Percentiles rank a stretch among this genome's conserved stretches.
These are phyloP conservation scores for Canavalia gladiata DNA, from an alignment of 306 rosid genomes.

Conservation along the genomic window DNA sequence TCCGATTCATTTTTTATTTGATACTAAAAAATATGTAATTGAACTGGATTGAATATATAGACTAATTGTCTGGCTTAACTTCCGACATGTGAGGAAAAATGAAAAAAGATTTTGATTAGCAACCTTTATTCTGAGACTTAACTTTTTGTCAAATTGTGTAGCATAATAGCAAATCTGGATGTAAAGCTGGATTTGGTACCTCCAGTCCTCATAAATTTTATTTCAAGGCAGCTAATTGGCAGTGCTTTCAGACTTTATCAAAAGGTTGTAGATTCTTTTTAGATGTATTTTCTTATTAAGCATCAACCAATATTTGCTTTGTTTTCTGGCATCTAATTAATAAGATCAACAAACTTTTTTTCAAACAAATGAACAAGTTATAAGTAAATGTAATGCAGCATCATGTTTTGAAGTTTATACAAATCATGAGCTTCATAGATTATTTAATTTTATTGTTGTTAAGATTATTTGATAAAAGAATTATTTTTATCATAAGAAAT, in stretches of 20 bases:
- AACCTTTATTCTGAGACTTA: conserved; percentile 6
- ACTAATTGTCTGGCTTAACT: conserved; percentile 7
- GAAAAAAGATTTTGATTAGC: conserved; percentile 16
- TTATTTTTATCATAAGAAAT: conserved; percentile 6
- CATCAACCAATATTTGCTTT: neutral
- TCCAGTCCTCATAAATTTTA: conserved; percentile 88
- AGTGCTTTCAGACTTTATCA: conserved; percentile 89
- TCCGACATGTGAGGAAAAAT: conserved; percentile 5
- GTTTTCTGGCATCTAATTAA: neutral
- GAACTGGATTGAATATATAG: conserved; percentile 23
- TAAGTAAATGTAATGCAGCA: conserved; percentile 9
- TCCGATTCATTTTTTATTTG: conserved; percentile 7
- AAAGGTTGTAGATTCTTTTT: conserved; percentile 65
- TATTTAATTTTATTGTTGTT: neutral
- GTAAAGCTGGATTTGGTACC: conserved; percentile 88
- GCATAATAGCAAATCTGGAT: conserved; percentile 93
- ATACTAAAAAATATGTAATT: neutral
- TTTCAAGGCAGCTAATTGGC: conserved; percentile 94
- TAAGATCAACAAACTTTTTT: conserved; percentile 11
- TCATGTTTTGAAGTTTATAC: neutral
- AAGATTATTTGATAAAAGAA: conserved; percentile 23
- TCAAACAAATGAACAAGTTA: neutral
- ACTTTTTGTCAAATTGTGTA: conserved; percentile 52
- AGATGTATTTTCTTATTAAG: conserved; percentile 34
- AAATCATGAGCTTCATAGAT: conserved; percentile 17